Base-by-base conservation (phyloP, 257 asterid genomes). In the Mitragyna speciosa region DNA sequence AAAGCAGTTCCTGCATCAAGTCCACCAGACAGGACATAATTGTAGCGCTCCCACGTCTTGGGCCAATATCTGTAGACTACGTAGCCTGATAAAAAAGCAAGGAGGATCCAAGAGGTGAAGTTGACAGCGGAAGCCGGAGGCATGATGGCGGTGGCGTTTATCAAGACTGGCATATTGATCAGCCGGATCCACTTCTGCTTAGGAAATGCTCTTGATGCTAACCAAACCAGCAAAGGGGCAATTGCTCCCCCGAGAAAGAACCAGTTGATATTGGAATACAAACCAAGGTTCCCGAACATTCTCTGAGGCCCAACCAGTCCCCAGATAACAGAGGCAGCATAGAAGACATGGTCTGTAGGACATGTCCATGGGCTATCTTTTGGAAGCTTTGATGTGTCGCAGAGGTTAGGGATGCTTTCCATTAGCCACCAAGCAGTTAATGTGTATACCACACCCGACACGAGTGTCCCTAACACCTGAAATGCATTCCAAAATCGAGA, bases 1-100 rank as follows among this genome's bases (percentile, higher is more conserved):
- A 90, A 90, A 0, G 97, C 93, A 6, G 90, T 85, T 12, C 97
- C 95, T 0, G 91, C 90, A 43, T 92, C 97, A 48, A 92, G 61
- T 0, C 87, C 95, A 24, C 91, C 92, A 8, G 95, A 92, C 51
- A 89, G 73, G 3, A 90, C 78, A 61, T 92, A 90, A 73, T 90
- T 90, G 81, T 89, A 81, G 1, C 91, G 82, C 72, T 85, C 51
- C 97, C 95, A 90, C 87, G 83, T 83, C 72, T 76, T 47, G 0
- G 88, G 89, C 73, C 85, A 5, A n/a, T 82, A 75, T 28, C 89
- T 79, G 64, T 22, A 92, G 64, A 87, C 75, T 0, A 91, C 86
- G 47, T 33, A 89, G 4, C 91, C 91, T 0, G 85, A 92, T 1
- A 91, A 14, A 41, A 83, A 86, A 0, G 86, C 93, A 0, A 83